Evolutionary conservation across 495 filamentous ascomycete genomes (phyloP).

Genomic region (Schizothecium vesticola): DNA sequence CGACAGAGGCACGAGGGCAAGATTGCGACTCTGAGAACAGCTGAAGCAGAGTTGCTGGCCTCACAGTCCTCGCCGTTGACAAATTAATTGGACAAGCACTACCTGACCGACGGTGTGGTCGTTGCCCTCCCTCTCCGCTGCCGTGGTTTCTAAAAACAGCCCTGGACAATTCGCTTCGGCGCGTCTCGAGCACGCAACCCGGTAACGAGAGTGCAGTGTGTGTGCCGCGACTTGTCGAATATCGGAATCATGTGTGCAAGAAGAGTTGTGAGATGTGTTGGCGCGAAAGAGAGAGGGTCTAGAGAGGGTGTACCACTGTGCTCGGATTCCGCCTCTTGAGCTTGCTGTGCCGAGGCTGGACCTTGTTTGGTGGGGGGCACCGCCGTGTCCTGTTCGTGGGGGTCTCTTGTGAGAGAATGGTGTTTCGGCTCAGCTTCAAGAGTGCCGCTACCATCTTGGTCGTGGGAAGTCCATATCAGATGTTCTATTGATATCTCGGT

Average conservation of each 20-base stretch:
- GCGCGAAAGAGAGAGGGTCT: neutral
- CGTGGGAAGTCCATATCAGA: neutral
- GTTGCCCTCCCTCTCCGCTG: neutral
- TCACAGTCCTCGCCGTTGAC: neutral
- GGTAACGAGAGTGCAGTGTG: conserved; percentile 3
- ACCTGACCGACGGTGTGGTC: neutral
- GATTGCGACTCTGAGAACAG: neutral
- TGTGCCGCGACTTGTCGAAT: neutral
- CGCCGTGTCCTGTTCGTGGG: neutral
- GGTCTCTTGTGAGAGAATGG: neutral
- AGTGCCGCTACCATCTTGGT: neutral
- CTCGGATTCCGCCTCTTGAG: neutral
- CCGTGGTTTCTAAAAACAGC: conserved; percentile 14
- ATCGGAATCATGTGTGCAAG: neutral
- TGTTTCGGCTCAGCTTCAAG: neutral
- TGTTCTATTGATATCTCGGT: neutral
- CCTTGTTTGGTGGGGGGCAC: neutral
- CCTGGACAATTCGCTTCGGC: conserved; percentile 5
- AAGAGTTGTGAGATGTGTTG: neutral
- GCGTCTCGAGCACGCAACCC: neutral
- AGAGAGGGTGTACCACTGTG: neutral
- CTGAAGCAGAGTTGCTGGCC: neutral
- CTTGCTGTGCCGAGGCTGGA: neutral
- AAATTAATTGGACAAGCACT: conserved; percentile 9
- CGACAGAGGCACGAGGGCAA: neutral